Percentiles rank a stretch among this genome's conserved stretches.
Evolutionary conservation across 140 eudicot genomes (phyloP).

Genomic region (Flaveria floridana): DNA sequence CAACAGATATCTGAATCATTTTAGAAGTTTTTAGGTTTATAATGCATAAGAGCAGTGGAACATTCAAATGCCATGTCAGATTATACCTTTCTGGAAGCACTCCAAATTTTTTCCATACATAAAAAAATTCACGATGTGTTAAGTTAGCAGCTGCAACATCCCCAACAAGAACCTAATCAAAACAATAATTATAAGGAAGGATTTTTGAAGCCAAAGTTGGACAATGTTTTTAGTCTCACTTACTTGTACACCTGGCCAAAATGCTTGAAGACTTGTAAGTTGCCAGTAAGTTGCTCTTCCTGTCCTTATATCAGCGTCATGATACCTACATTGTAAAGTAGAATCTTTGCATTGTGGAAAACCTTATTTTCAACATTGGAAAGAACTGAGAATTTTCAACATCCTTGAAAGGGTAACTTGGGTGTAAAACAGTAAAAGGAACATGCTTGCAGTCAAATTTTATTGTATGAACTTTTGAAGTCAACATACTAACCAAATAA

Average conservation of each 20-base stretch:
- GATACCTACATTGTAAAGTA: conserved; percentile 62
- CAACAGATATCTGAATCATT: conserved; percentile 65
- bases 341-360: not conserved
- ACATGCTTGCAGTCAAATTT: not conserved
- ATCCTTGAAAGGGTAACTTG: not conserved
- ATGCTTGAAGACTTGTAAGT: conserved; percentile 97
- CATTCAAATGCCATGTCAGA: not conserved
- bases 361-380: not conserved
- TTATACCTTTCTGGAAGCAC: conserved; percentile 95
- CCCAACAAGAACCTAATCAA: conserved; percentile 82
- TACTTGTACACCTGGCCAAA: conserved; percentile 98
- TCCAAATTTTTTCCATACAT: conserved; percentile 86
- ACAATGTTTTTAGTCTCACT: conserved; percentile 1
- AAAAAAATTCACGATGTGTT: conserved; percentile 86
- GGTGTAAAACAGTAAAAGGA: not conserved
- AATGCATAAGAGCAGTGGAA: not conserved
- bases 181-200: conserved; percentile 2
- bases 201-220: not conserved
- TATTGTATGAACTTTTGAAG: not conserved
- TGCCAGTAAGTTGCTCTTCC: conserved; percentile 97
- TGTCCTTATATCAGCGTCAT: conserved; percentile 98
- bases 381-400: not conserved
- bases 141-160: conserved; percentile 91
- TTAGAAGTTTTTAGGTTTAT: not conserved
- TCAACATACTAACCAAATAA: not conserved